A percentile compares a stretch with the other conserved stretches of the same genome.
Evolutionary conservation across 495 filamentous ascomycete genomes (phyloP).

Genomic region (Penicillium alfredii): DNA sequence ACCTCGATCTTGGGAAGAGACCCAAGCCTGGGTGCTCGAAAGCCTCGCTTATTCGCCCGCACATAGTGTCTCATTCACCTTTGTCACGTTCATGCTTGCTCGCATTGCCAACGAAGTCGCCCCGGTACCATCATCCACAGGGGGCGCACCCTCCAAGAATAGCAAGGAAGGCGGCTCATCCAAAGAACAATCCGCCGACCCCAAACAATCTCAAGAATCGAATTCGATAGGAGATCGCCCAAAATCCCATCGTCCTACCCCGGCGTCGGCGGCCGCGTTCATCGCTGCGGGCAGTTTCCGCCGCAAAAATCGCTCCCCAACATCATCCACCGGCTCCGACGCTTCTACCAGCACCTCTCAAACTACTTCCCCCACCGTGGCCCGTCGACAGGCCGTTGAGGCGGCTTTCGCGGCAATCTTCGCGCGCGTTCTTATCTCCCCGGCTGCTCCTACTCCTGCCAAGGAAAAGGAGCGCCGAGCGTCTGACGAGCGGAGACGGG

Average conservation of each 20-base stretch:
- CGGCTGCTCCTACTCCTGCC: constrained; percentile 20
- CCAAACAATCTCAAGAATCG: constrained; percentile 9
- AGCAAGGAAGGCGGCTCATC: not conserved
- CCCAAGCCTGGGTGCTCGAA: constrained; percentile 64
- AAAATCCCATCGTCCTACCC: constrained; percentile 12
- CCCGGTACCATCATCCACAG: constrained; percentile 21
- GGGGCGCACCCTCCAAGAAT: constrained; percentile 1
- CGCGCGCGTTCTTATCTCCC: constrained; percentile 32
- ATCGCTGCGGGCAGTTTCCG: constrained; percentile 32
- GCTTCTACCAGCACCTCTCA: not conserved
- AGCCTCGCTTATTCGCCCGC: constrained; percentile 62
- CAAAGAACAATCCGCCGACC: constrained; percentile 3
- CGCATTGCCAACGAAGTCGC: constrained; percentile 45
- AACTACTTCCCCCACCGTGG: constrained; percentile 8
- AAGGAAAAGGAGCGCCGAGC: constrained; percentile 41
- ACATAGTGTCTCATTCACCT: constrained; percentile 80
- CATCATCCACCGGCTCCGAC: constrained; percentile 9
- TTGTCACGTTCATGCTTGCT: constrained; percentile 71
- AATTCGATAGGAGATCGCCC: not conserved
- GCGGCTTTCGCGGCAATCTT: constrained; percentile 28
- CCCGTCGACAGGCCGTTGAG: constrained; percentile 35
- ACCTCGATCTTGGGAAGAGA: constrained; percentile 52
- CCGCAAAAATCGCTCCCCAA: constrained; percentile 20
- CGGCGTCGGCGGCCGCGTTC: constrained; percentile 26
- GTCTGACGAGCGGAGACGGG: constrained; percentile 35